phyloP scores from a whole-genome alignment of 495 filamentous ascomycete species.

The Penicilliopsis zonata region DNA sequence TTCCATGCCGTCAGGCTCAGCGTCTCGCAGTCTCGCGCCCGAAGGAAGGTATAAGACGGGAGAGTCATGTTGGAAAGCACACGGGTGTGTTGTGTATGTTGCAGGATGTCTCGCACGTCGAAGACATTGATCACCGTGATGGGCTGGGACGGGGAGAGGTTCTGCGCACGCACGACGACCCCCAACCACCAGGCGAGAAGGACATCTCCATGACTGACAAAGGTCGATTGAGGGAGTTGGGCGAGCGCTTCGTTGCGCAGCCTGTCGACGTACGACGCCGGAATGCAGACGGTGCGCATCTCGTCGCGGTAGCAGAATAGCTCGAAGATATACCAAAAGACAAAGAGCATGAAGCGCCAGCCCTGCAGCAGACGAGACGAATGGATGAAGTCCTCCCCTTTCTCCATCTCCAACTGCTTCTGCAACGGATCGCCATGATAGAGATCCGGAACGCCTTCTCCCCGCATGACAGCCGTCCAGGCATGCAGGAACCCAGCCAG shows the following conservation, averaged over 20 bases:
- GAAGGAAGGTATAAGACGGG: too few species aligned
- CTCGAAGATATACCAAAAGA: constrained; percentile 15
- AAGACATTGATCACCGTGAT: constrained; percentile 14
- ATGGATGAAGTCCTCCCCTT: constrained; percentile 9
- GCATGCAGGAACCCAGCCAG: constrained; percentile 9
- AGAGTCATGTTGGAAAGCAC: too few species aligned
- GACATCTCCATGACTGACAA: constrained; percentile 19
- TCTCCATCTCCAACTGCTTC: neutral
- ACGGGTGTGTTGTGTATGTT: too few species aligned
- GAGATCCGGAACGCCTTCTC: constrained; percentile 7
- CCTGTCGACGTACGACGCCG: constrained; percentile 5
- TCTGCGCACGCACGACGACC: constrained; percentile 8
- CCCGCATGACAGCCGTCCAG: constrained; percentile 11
- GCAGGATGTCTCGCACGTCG: constrained; percentile 12
- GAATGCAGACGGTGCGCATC: constrained; percentile 11
- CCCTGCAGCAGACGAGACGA: constrained; percentile 10
- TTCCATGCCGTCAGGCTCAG: constrained; percentile 17
- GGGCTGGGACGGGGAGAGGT: constrained; percentile 4
- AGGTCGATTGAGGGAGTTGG: constrained; percentile 8
- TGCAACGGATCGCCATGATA: constrained; percentile 7
- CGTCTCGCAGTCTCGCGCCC: too few species aligned
- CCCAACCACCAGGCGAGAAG: constrained; percentile 13
- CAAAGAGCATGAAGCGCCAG: constrained; percentile 17
- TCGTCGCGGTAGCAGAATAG: constrained; percentile 19
- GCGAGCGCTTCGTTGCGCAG: constrained; percentile 6